These are phyloP conservation scores for Rosa hybrid DNA, from an alignment of 331 rosid genomes.

Conservation along the genomic window DNA sequence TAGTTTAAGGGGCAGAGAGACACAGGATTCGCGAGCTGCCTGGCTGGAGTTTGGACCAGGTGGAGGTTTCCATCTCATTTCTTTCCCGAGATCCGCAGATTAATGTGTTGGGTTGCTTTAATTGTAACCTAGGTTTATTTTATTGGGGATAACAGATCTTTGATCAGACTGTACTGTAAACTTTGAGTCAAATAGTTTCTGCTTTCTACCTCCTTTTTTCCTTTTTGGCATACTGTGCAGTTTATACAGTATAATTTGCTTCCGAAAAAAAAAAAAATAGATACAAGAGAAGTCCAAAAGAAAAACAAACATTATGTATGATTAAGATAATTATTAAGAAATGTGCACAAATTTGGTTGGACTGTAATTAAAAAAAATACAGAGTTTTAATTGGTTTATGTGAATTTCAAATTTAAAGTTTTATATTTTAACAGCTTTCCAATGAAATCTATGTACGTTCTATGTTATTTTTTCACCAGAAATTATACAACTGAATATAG, in stretches of 20 bases:
- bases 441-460: too few relatives aligned
- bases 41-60: conserved; percentile 2
- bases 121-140: conserved; percentile 10
- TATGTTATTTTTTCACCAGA: too few relatives aligned
- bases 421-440: not conserved
- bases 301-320: too few relatives aligned
- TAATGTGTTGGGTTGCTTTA: conserved; percentile 1
- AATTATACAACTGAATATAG: too few relatives aligned
- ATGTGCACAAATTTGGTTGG: too few relatives aligned
- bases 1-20: not conserved
- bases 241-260: not conserved
- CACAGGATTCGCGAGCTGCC: conserved; percentile 25
- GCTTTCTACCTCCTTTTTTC: not conserved
- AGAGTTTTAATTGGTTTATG: too few relatives aligned
- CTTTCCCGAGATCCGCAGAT: conserved; percentile 31
- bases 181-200: conserved; percentile 14
- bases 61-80: conserved; percentile 26
- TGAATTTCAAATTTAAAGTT: too few relatives aligned
- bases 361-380: too few relatives aligned
- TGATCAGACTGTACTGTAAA: conserved; percentile 11
- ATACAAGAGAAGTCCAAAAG: not conserved
- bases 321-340: too few relatives aligned
- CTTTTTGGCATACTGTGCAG: not conserved
- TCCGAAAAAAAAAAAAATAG: too few relatives aligned
- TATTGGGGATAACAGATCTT: not conserved